Evolutionary conservation across 768 basidiomycete species (phyloP).

Genomic region (Leucosporidium creatinivorum): DNA sequence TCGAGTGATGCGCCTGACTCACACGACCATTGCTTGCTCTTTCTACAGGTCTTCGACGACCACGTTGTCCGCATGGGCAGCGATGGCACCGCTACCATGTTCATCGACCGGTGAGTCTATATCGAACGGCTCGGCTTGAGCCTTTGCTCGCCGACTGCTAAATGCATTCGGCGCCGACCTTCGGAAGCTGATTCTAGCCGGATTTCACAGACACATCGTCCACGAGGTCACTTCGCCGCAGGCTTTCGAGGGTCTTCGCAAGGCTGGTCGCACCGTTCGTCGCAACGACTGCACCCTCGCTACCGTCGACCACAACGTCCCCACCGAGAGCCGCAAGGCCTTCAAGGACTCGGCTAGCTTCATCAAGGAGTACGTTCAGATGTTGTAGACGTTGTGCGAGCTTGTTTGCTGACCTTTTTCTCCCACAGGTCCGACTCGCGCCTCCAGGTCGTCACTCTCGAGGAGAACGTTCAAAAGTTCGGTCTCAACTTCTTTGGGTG

Average conservation of each 20-base stretch:
- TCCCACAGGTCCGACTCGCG: conserved; percentile 58
- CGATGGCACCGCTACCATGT: conserved; percentile 44
- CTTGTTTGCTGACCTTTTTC: neutral
- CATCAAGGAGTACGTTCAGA: conserved; percentile 72
- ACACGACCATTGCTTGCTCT: neutral
- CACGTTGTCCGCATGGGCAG: conserved; percentile 60
- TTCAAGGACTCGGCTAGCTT: conserved; percentile 65
- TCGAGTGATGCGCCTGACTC: neutral
- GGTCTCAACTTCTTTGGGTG: conserved; percentile 80
- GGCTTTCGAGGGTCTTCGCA: conserved; percentile 48
- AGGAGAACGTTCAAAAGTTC: conserved; percentile 85
- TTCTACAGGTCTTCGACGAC: conserved; percentile 73
- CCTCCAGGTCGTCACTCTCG: conserved; percentile 71
- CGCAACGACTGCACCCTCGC: conserved; percentile 82
- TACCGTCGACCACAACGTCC: conserved; percentile 50
- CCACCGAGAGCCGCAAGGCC: conserved; percentile 38
- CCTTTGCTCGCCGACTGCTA: no score
- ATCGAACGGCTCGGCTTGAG: neutral
- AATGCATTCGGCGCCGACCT: neutral
- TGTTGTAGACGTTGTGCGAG: no score
- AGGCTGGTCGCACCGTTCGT: conserved; percentile 67
- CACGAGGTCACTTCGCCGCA: conserved; percentile 94
- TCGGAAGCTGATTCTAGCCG: neutral
- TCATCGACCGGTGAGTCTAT: conserved; percentile 41
- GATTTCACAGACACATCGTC: conserved; percentile 51